Conservation (phyloP, 768 basidiomycete genomes). For the Austroboletus festivus region DNA sequence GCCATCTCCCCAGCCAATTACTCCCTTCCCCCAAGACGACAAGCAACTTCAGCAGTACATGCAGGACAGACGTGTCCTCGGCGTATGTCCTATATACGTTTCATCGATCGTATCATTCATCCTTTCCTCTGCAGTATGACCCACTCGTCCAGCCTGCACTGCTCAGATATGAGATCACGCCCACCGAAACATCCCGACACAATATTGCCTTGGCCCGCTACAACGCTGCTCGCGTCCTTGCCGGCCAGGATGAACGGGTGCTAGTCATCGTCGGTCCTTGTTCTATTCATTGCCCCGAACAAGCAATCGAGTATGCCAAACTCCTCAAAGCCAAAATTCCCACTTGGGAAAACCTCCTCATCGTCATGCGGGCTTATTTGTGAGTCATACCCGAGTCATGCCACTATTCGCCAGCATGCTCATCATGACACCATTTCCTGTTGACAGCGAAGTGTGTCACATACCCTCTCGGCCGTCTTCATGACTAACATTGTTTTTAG, state of each 20-base stretch:
- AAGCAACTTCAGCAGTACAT: slow-evolving; percentile 68
- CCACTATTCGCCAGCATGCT: slow-evolving; percentile 18
- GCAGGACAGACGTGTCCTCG: slow-evolving; percentile 77
- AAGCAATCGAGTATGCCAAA: slow-evolving; percentile 81
- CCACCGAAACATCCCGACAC: slow-evolving; percentile 58
- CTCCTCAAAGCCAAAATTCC: slow-evolving; percentile 65
- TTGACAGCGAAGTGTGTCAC: slow-evolving; percentile 37
- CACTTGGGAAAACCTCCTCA: slow-evolving; percentile 71
- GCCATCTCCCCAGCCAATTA: slow-evolving; percentile 43
- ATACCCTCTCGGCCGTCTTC: neutral
- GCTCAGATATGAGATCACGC: slow-evolving; percentile 81
- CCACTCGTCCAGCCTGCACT: slow-evolving; percentile 94
- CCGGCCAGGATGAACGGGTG: slow-evolving; percentile 81
- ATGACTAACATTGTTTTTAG: slow-evolving; percentile 35
- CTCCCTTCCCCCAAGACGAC: slow-evolving; percentile 65
- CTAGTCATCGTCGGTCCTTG: slow-evolving; percentile 95
- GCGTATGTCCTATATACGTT: slow-evolving; percentile 43
- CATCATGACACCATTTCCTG: slow-evolving; percentile 21
- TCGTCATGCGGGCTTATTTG: slow-evolving; percentile 98
- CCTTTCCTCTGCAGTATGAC: slow-evolving; percentile 62
- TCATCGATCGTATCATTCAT: neutral
- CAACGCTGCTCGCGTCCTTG: slow-evolving; percentile 72
- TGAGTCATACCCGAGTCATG: slow-evolving; percentile 49
- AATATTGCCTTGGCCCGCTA: slow-evolving; percentile 81
- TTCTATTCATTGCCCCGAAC: slow-evolving; percentile 86